phyloP scores from a whole-genome alignment of 371 early-diverging fungal species.

The Mortierella sp. region DNA sequence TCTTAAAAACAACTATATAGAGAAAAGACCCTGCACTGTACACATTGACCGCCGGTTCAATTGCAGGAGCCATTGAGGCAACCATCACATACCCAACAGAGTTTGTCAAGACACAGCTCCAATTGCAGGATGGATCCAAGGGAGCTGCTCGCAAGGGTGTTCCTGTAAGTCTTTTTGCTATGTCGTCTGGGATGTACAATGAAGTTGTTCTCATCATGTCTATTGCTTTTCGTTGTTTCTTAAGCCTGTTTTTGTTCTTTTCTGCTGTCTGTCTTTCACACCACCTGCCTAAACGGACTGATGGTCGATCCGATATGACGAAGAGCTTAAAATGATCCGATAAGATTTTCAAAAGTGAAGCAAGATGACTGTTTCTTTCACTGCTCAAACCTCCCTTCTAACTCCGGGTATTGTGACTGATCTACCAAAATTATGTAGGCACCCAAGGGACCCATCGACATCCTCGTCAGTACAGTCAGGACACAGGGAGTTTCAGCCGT shows the following conservation, averaged over 20 bases:
- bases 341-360: conserved; percentile 6
- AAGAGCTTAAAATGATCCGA: conserved; percentile 1
- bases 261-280: background rate
- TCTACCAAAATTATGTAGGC: conserved; percentile 25
- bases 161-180: background rate
- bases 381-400: background rate
- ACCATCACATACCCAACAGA: conserved; percentile 96
- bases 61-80: conserved; percentile 92
- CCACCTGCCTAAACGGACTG: background rate
- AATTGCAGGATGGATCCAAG: conserved; percentile 78
- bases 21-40: conserved; percentile 59
- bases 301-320: conserved; percentile 18
- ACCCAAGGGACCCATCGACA: conserved; percentile 88
- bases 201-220: background rate
- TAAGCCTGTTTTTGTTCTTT: background rate
- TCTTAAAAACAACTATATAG: background rate
- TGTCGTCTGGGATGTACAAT: too few species aligned
- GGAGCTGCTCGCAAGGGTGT: conserved; percentile 15
- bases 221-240: background rate
- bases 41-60: conserved; percentile 82
- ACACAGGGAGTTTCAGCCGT: conserved; percentile 78
- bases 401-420: background rate
- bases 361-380: conserved; percentile 17
- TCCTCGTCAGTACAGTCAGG: conserved; percentile 72
- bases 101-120: conserved; percentile 94